Base-by-base conservation (phyloP, 805 yeast genomes). In the Lipomyces starkeyi region DNA sequence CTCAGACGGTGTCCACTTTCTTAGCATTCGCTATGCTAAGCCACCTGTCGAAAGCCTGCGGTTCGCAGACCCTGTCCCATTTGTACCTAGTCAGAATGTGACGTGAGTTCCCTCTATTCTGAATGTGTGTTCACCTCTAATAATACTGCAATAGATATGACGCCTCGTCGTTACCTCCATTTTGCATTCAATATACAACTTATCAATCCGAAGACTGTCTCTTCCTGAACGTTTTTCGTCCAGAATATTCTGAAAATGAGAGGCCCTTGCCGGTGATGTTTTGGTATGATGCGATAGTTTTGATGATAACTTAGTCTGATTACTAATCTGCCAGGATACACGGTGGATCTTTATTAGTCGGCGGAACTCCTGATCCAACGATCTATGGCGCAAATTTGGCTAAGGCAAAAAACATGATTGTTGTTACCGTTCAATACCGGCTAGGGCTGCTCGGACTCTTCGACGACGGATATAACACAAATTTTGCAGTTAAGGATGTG, bases 321-420 rank as follows among this genome's bases (percentile, higher is more conserved):
- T 78, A 79, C 1, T 79, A 78, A 11, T 73, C 73, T 55, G 69
- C 75, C n/a, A 79, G 79, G 78, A 74, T 80, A 52, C 80, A 79
- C 64, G 83, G 82, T 14, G 82, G 83, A 43, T 77, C 80, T 1
- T 78, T 76, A 62, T 25, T 62, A 3, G 72, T 72, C 27, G 80
- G 81, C 13, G 71, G 78, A 58, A 73, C 64, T 34, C 66, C 74
- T n/a, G 76, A 73, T 55, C 73, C 75, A 3, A 66, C 71, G 7
- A 72, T 75, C 59, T 69, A 74, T 55, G 77, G 77, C 29, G 47
- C 74, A n/a, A 49, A 58, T 2, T 69, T 75, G 1, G 74, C 76
- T 7, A 27, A 63, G 20, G 61, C 65, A 11, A 69, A 74, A 29
- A 57, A 70, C 11, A 73, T 76, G 54, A 65, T 71, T n/a, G 72